Evolutionary conservation across 108 stramenopile species (phyloP).

Genomic region (Cyclotella atomus): DNA sequence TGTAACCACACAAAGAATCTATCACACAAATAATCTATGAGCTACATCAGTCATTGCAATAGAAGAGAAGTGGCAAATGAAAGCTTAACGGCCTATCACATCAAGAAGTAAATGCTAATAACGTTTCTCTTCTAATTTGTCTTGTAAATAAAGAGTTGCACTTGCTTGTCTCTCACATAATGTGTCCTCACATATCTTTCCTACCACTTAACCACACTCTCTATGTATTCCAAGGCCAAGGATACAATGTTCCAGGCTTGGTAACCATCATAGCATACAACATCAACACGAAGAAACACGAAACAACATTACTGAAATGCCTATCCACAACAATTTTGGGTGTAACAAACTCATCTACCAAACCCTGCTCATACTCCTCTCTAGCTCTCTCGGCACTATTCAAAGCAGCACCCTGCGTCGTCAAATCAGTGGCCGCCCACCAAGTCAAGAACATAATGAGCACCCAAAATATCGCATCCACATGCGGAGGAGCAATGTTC

Average conservation of each 20-base stretch:
- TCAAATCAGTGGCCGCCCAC: conserved; percentile 69
- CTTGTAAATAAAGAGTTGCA: no score
- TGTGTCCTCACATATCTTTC: no score
- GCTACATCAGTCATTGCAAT: no score
- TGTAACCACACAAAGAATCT: no score
- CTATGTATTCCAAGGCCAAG: conserved; percentile 42
- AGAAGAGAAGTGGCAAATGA: no score
- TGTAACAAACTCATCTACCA: conserved; percentile 24
- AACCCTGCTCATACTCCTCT: conserved; percentile 31
- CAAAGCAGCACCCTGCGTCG: conserved; percentile 57
- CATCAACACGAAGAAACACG: conserved; percentile 56
- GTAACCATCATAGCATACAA: conserved; percentile 68
- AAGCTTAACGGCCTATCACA: no score
- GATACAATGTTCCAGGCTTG: conserved; percentile 60
- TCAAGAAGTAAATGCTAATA: no score
- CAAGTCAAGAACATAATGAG: conserved; percentile 57
- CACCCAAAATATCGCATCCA: conserved; percentile 56
- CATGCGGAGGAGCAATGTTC: conserved; percentile 62
- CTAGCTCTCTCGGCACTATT: conserved; percentile 40
- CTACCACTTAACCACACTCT: neutral
- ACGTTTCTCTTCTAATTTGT: no score
- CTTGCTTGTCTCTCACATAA: no score
- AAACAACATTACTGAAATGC: conserved; percentile 62
- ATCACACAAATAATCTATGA: no score
- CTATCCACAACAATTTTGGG: conserved; percentile 56